phyloP scores from a whole-genome alignment of 371 early-diverging fungal genomes.

The Lichtheimia ornata region DNA sequence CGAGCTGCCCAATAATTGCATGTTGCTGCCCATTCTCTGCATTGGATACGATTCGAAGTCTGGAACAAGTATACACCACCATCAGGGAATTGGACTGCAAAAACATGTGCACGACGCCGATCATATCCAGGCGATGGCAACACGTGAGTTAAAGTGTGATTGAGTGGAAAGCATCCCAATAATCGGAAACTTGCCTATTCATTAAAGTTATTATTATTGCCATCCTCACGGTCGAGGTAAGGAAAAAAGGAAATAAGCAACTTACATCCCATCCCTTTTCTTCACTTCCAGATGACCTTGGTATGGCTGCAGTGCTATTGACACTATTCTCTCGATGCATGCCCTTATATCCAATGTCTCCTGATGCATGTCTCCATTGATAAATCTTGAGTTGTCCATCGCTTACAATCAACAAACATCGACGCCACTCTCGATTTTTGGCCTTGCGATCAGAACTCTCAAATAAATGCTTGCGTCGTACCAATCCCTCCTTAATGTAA shows the following conservation, averaged over 20 bases:
- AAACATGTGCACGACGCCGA: conserved; percentile 74
- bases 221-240: no score
- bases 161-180: conserved; percentile 67
- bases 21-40: conserved; percentile 80
- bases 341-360: conserved; percentile 27
- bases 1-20: conserved; percentile 95
- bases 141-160: conserved; percentile 79
- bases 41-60: conserved; percentile 60
- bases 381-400: conserved; percentile 84
- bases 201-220: conserved; percentile 23
- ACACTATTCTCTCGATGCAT: conserved; percentile 25
- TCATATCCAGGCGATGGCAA: conserved; percentile 89
- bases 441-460: conserved; percentile 79
- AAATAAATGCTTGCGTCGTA: conserved; percentile 83
- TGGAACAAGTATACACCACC: conserved; percentile 88
- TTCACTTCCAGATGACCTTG: conserved; percentile 22
- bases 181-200: conserved; percentile 29
- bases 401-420: conserved; percentile 74
- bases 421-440: conserved; percentile 82
- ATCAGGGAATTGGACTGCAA: conserved; percentile 80
- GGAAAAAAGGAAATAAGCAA: no score
- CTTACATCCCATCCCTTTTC: conserved; percentile 18
- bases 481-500: conserved; percentile 71
- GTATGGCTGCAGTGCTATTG: conserved; percentile 14
- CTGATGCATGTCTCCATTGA: conserved; percentile 16